Conservation (phyloP, 2,329 filamentous ascomycete genomes). For the Fusarium sp. region DNA sequence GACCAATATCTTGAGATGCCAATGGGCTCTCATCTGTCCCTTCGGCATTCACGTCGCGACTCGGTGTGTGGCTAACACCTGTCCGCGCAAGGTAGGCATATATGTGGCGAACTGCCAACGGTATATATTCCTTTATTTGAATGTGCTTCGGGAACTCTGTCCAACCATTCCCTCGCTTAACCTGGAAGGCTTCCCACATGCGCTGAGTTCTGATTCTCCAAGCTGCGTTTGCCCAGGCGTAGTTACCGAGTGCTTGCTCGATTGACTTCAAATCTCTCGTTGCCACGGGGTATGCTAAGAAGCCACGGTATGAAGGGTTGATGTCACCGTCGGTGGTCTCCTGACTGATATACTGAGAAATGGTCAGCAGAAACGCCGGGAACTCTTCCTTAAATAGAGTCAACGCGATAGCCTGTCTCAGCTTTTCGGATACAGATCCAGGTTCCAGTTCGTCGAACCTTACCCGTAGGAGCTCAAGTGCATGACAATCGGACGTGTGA, state of each 20-base stretch:
- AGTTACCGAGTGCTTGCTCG: neutral
- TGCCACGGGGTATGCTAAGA: neutral
- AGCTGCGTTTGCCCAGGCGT: rapidly evolving
- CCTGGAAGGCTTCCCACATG: neutral
- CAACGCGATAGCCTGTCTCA: neutral
- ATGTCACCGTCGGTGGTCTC: rapidly evolving
- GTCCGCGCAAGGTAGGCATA: too few species aligned
- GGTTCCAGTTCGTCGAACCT: neutral
- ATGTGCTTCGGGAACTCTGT: neutral
- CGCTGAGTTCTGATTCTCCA: neutral
- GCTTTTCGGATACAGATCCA: neutral
- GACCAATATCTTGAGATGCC: too few species aligned
- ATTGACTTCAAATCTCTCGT: neutral
- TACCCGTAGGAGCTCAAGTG: too few species aligned
- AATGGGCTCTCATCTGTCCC: too few species aligned
- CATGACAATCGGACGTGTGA: too few species aligned
- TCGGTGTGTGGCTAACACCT: too few species aligned
- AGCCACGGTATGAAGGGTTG: neutral
- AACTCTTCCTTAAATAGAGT: neutral
- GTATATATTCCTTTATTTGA: too few species aligned
- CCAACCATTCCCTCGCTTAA: neutral
- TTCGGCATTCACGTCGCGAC: rapidly evolving
- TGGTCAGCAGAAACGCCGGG: neutral
- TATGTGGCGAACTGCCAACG: too few species aligned
- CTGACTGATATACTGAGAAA: neutral